phyloP scores from a whole-genome alignment of 495 filamentous ascomycete genomes.

The Hypomontagnella submonticulosa region DNA sequence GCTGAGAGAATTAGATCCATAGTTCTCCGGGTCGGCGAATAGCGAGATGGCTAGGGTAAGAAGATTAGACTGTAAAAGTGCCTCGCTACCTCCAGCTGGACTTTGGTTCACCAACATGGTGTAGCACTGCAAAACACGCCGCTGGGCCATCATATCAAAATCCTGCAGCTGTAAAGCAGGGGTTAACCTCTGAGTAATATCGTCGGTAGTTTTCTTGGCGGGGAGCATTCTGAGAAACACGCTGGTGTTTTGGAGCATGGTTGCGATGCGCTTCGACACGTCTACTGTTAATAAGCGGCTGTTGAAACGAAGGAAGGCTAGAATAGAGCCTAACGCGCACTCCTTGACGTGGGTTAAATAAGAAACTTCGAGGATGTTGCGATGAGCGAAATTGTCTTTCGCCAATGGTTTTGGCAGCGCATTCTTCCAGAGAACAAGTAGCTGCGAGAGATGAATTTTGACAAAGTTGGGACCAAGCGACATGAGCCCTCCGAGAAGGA shows the following conservation, averaged over 20 bases:
- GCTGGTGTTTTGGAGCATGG: slow-evolving; percentile 95
- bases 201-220: slow-evolving; percentile 85
- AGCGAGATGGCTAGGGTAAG: slow-evolving; percentile 90
- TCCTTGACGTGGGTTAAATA: slow-evolving; percentile 96
- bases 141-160: slow-evolving; percentile 89
- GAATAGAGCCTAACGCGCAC: slow-evolving; percentile 89
- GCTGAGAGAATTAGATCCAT: slow-evolving; percentile 83
- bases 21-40: slow-evolving; percentile 92
- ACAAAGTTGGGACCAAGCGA: slow-evolving; percentile 97
- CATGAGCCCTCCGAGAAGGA: slow-evolving; percentile 95
- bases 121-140: slow-evolving; percentile 94
- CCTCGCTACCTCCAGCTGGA: slow-evolving; percentile 81
- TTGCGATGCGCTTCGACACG: slow-evolving; percentile 90
- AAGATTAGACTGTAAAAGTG: slow-evolving; percentile 89
- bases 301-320: slow-evolving; percentile 95
- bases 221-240: slow-evolving; percentile 87
- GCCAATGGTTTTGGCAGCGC: slow-evolving; percentile 92
- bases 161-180: slow-evolving; percentile 92
- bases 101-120: slow-evolving; percentile 88
- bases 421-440: slow-evolving; percentile 98
- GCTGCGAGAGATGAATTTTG: slow-evolving; percentile 96
- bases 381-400: slow-evolving; percentile 85
- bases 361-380: slow-evolving; percentile 84
- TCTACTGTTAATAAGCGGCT: slow-evolving; percentile 90
- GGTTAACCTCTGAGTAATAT: slow-evolving; percentile 83